Conservation (phyloP, 2,329 filamentous ascomycete species). For the Albophoma yamanashiensis region DNA sequence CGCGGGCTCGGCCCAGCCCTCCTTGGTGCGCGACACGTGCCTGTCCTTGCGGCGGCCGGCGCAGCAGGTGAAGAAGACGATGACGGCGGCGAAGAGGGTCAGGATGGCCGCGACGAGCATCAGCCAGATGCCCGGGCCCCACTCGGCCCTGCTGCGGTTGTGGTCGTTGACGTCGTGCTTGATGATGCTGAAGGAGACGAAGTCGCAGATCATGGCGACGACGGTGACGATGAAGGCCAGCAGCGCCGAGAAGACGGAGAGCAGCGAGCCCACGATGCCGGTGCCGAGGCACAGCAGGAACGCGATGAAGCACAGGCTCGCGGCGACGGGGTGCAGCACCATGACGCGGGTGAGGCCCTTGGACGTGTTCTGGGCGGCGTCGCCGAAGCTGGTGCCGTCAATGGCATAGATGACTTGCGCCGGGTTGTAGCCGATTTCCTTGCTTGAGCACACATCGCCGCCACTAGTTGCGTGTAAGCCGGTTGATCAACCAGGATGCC, state of each 20-base stretch:
- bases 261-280: constrained; percentile 39
- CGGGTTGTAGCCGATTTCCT: constrained; percentile 45
- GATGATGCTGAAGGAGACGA: constrained; percentile 44
- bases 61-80: constrained; percentile 54
- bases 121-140: constrained; percentile 47
- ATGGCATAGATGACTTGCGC: constrained; percentile 29
- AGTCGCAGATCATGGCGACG: constrained; percentile 43
- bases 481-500: neutral
- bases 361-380: constrained; percentile 30
- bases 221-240: constrained; percentile 40
- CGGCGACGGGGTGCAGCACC: constrained; percentile 52
- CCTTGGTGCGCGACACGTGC: constrained; percentile 16
- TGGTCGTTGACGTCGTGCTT: constrained; percentile 42
- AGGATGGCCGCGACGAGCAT: constrained; percentile 44
- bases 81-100: constrained; percentile 40
- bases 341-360: constrained; percentile 45
- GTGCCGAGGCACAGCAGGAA: constrained; percentile 44
- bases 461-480: constrained; percentile 8
- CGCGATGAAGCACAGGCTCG: constrained; percentile 45
- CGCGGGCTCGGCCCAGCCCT: constrained; percentile 9
- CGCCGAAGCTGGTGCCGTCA: constrained; percentile 28
- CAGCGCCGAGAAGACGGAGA: constrained; percentile 37
- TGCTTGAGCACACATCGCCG: constrained; percentile 36
- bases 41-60: constrained; percentile 29
- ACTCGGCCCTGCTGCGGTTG: constrained; percentile 33